phyloP scores from a whole-genome alignment of 1,284 basidiomycete genomes.

The Leccinum subspadiceum region DNA sequence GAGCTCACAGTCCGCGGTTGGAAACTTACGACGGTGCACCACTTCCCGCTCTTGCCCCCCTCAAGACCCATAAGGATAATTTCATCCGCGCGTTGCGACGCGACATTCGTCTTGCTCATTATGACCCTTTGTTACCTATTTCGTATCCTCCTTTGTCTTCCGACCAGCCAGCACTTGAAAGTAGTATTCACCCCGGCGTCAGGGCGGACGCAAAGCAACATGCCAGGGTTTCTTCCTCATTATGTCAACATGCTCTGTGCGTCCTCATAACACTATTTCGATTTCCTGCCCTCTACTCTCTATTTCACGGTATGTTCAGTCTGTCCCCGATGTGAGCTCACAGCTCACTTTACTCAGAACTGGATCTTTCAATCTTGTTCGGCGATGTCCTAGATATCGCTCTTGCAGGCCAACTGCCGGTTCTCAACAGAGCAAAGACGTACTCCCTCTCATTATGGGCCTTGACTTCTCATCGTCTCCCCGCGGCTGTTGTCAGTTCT shows the following conservation, averaged over 20 bases:
- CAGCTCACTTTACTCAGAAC: conserved; percentile 10
- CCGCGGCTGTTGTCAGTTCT: conserved; percentile 36
- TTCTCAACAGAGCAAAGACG: conserved; percentile 44
- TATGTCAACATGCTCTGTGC: conserved; percentile 53
- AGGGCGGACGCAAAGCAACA: conserved; percentile 38
- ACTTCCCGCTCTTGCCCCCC: conserved; percentile 33
- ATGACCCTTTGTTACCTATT: conserved; percentile 34
- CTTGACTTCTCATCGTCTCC: conserved; percentile 47
- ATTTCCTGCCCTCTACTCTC: conserved; percentile 40
- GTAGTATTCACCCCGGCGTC: conserved; percentile 10
- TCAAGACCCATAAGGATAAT: conserved; percentile 29
- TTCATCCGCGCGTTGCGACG: conserved; percentile 44
- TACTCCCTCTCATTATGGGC: conserved; percentile 48
- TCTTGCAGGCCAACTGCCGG: conserved; percentile 35
- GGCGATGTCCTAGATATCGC: conserved; percentile 37
- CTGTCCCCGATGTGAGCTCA: conserved; percentile 12
- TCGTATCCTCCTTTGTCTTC: conserved; percentile 11
- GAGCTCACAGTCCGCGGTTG: conserved; percentile 33
- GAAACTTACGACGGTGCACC: conserved; percentile 12
- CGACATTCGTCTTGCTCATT: conserved; percentile 45
- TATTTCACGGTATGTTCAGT: conserved; percentile 51
- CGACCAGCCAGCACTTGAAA: conserved; percentile 10
- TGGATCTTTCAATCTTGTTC: conserved; percentile 44
- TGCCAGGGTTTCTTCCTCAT: conserved; percentile 39
- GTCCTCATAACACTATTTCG: conserved; percentile 47